Evolutionary conservation across 2,329 filamentous ascomycete genomes (phyloP), one percentile per base, ranked within the genome.

Genomic region (Penicillium fuscoglaucum): DNA sequence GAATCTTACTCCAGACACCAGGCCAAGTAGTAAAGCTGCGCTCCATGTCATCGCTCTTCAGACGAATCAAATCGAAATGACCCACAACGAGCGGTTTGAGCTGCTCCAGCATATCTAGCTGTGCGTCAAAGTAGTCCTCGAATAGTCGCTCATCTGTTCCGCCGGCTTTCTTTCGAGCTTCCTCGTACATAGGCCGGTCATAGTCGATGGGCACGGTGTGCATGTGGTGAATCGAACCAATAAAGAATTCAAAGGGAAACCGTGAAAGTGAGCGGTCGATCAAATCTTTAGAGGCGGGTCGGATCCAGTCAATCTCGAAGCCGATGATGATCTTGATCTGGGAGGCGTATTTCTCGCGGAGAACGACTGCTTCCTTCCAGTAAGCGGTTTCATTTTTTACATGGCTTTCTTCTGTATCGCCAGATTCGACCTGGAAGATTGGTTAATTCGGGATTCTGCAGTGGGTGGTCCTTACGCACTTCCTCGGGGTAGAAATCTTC

Each of bases 291-390:
- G 84, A 85, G 4, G 80, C 82, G 0, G 88, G 82, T 7, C 93
- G 87, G 73, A 97, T 95, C 87, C 91, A 99, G 73, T 99, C 95
- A 54, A 86, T 85, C 76, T 99, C 95, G 73, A 98, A 96, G 46
- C 91, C 95, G 71, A 99, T 87, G 44, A 96, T 82, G 63, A 99
- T 82, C 55, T 87, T 81, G 67, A 99, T 92, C 62, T 87, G 81
- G 9, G 78, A 70, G 6, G 84, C 81, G 77, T 97, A 97, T 64
- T 83, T 84, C 3, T 78, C 74, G 55, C 89, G 89, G 31, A 99
- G 81, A 35, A 89, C 86, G 52, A 81, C 75, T 9, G 95, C 93
- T 77, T 96, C 91, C 52, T 76, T 61, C 65, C 93, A 84, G 78
- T 92, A 99, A 45, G 86, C 84, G 55, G 73, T 68, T 73, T 80